phyloP scores from a whole-genome alignment of 495 filamentous ascomycete species.

The Hypoxylon fuscum region DNA sequence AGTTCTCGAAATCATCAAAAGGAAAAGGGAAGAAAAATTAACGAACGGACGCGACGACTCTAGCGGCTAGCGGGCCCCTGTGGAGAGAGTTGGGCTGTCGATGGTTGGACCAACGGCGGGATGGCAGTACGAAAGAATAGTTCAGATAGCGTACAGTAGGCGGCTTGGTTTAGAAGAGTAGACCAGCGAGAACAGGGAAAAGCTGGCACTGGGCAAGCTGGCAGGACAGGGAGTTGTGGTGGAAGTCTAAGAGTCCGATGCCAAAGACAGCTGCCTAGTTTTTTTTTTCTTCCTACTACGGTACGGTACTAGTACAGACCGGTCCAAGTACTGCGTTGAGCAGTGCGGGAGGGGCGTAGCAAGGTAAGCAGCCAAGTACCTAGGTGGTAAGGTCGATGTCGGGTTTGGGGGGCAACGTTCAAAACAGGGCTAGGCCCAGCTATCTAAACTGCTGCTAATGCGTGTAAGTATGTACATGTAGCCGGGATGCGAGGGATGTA shows the following conservation, averaged over 20 bases:
- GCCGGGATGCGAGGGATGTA: slow-evolving; percentile 20
- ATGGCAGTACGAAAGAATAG: slow-evolving; percentile 28
- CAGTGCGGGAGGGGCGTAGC: slow-evolving; percentile 36
- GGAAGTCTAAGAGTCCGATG: slow-evolving; percentile 22
- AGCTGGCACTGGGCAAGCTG: no score
- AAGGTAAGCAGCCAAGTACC: background rate
- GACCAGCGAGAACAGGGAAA: slow-evolving; percentile 3
- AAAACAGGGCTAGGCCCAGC: slow-evolving; percentile 33
- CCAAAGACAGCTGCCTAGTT: slow-evolving; percentile 19
- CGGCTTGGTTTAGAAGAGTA: no score
- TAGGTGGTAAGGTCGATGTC: slow-evolving; percentile 27
- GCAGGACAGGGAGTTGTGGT: slow-evolving; percentile 10
- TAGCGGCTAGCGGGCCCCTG: slow-evolving; percentile 31
- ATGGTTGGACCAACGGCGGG: slow-evolving; percentile 38
- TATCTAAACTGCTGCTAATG: slow-evolving; percentile 28
- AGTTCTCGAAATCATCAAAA: slow-evolving; percentile 35
- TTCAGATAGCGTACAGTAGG: slow-evolving; percentile 24
- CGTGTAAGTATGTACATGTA: slow-evolving; percentile 24
- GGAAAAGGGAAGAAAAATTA: slow-evolving; percentile 32
- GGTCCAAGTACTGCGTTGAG: slow-evolving; percentile 12
- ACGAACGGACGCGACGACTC: slow-evolving; percentile 38
- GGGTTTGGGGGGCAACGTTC: slow-evolving; percentile 27
- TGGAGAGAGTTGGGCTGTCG: slow-evolving; percentile 31
- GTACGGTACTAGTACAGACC: slow-evolving; percentile 10
- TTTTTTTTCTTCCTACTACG: no score